Conservation (phyloP, 129 eudicot genomes). For the Flaveria bidentis region DNA sequence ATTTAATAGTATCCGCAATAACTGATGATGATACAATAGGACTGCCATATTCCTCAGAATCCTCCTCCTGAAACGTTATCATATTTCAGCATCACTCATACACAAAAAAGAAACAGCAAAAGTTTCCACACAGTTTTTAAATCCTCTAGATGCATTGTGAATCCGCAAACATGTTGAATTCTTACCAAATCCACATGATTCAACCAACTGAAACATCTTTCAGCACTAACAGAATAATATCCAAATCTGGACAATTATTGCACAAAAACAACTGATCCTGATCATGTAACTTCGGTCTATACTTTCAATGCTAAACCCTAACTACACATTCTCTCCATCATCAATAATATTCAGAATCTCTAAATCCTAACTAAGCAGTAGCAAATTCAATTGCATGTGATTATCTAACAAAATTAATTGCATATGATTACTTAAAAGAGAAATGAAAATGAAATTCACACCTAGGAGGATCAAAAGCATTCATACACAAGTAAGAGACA, state of each 20-base stretch:
- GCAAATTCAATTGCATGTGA: too few species aligned
- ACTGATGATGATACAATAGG: conserved; percentile 60
- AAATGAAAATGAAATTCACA: too few species aligned
- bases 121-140: neutral
- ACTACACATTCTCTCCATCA: neutral
- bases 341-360: neutral
- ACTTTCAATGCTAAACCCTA: neutral
- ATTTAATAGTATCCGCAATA: conserved; percentile 76
- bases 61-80: conserved; percentile 63
- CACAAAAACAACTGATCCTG: neutral
- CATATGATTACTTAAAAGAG: too few species aligned
- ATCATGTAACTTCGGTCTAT: too few species aligned
- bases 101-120: neutral
- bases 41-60: conserved; percentile 90
- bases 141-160: too few species aligned
- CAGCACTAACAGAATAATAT: neutral
- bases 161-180: neutral
- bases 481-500: too few species aligned
- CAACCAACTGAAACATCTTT: neutral
- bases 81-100: conserved; percentile 24
- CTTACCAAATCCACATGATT: neutral
- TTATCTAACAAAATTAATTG: too few species aligned
- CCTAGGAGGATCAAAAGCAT: too few species aligned
- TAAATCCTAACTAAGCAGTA: too few species aligned
- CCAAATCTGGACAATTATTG: neutral